Conservation (phyloP, 1,284 basidiomycete genomes). For the Ganoderma boninense region DNA sequence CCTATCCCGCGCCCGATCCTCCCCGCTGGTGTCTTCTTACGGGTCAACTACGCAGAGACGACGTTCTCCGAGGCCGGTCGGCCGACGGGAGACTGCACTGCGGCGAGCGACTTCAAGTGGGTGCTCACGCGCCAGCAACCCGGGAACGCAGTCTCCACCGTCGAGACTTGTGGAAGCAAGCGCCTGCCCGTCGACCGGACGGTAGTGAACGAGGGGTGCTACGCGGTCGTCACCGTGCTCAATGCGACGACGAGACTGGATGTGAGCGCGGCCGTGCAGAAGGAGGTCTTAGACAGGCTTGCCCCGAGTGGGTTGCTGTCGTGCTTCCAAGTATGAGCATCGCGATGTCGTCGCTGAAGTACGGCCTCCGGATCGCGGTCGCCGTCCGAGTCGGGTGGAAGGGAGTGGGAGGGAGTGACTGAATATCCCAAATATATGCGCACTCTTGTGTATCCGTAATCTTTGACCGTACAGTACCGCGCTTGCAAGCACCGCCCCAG, state of each 20-base stretch:
- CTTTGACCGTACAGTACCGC: no score
- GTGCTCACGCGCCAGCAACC: slow-evolving; percentile 52
- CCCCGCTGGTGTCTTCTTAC: slow-evolving; percentile 50
- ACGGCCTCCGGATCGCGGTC: no score
- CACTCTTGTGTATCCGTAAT: no score
- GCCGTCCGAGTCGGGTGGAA: no score
- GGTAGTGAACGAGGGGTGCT: slow-evolving; percentile 43
- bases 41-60: slow-evolving; percentile 59
- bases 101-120: slow-evolving; percentile 49
- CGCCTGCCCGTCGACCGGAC: slow-evolving; percentile 44
- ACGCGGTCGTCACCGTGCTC: slow-evolving; percentile 56
- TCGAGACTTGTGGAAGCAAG: slow-evolving; percentile 52
- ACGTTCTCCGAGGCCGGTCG: slow-evolving; percentile 33
- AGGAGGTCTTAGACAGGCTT: slow-evolving; percentile 48
- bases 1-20: slow-evolving; percentile 45
- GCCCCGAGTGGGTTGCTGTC: slow-evolving; percentile 14
- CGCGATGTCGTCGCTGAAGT: no score
- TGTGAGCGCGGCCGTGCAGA: slow-evolving; percentile 49
- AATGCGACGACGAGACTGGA: slow-evolving; percentile 53
- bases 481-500: no score
- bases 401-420: no score
- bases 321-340: slow-evolving; percentile 1
- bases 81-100: slow-evolving; percentile 40
- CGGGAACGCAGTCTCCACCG: slow-evolving; percentile 44
- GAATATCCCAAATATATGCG: no score